Conservation (phyloP, 2,329 filamentous ascomycete genomes). For the Hymenoscyphus salicellus region DNA sequence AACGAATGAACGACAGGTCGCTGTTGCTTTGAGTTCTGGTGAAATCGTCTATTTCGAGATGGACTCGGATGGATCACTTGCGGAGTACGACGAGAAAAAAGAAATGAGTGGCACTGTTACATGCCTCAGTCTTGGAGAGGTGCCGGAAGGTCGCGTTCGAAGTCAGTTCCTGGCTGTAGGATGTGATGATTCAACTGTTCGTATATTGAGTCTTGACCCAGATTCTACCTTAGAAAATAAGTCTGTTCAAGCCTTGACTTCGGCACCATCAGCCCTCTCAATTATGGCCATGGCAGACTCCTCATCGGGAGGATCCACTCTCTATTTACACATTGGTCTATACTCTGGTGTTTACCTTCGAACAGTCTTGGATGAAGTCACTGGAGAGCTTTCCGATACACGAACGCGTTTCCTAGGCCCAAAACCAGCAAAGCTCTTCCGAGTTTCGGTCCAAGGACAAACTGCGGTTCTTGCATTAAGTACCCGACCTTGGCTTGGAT, state of each 20-base stretch:
- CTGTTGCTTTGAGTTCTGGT: slow-evolving; percentile 88
- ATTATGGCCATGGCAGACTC: slow-evolving; percentile 97
- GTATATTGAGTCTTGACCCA: slow-evolving; percentile 84
- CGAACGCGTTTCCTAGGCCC: slow-evolving; percentile 91
- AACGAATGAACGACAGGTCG: slow-evolving; percentile 90
- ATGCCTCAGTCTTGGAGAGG: slow-evolving; percentile 86
- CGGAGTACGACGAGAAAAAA: slow-evolving; percentile 92
- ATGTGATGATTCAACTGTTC: slow-evolving; percentile 93
- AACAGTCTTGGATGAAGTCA: slow-evolving; percentile 91
- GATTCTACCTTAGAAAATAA: slow-evolving; percentile 90
- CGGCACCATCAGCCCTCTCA: slow-evolving; percentile 79
- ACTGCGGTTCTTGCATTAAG: slow-evolving; percentile 86
- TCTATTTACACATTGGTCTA: slow-evolving; percentile 94
- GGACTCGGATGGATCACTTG: slow-evolving; percentile 84
- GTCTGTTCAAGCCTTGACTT: slow-evolving; percentile 89
- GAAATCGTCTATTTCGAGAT: slow-evolving; percentile 99
- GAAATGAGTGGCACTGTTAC: slow-evolving; percentile 96
- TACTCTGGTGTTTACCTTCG: slow-evolving; percentile 94
- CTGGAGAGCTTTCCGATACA: slow-evolving; percentile 91
- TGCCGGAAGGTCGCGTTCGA: slow-evolving; percentile 82
- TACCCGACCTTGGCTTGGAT: slow-evolving; percentile 93
- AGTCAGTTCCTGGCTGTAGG: slow-evolving; percentile 94
- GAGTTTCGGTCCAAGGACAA: slow-evolving; percentile 81
- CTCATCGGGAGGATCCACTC: slow-evolving; percentile 78
- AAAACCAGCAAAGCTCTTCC: slow-evolving; percentile 84